These are phyloP conservation scores for Claviceps purpurea DNA, from an alignment of 2,329 filamentous ascomycete species.

Conservation along the genomic window DNA sequence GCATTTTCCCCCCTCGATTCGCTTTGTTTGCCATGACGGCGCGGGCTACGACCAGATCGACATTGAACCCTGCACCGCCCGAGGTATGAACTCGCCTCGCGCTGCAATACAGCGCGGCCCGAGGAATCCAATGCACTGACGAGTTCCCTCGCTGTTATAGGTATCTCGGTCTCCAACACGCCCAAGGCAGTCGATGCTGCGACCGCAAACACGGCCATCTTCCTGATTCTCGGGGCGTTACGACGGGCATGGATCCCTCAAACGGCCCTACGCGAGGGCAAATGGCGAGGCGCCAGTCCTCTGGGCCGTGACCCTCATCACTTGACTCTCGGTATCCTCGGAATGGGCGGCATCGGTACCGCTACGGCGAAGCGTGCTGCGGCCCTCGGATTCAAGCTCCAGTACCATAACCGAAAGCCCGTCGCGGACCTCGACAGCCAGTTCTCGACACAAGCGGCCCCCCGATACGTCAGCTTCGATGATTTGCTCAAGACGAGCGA, in stretches of 20 bases:
- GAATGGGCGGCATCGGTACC: slow-evolving; percentile 46
- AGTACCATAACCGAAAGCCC: slow-evolving; percentile 40
- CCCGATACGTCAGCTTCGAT: slow-evolving; percentile 37
- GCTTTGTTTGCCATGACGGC: slow-evolving; percentile 28
- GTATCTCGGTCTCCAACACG: slow-evolving; percentile 51
- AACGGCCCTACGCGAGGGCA: slow-evolving; percentile 39
- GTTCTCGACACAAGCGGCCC: slow-evolving; percentile 11
- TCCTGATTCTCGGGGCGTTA: slow-evolving; percentile 56
- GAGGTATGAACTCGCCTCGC: slow-evolving; percentile 2
- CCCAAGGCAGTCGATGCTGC: slow-evolving; percentile 55
- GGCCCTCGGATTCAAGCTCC: slow-evolving; percentile 42
- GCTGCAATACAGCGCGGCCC: not conserved
- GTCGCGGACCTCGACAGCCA: slow-evolving; percentile 28
- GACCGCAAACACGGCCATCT: slow-evolving; percentile 58
- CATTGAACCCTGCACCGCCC: slow-evolving; percentile 42
- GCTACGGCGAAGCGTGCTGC: slow-evolving; percentile 33
- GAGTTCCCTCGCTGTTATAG: not conserved
- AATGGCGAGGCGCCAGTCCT: slow-evolving; percentile 39
- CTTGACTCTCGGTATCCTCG: slow-evolving; percentile 45
- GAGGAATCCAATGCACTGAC: not conserved
- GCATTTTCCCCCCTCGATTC: slow-evolving; percentile 25
- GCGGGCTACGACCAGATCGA: slow-evolving; percentile 59
- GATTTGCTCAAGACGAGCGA: slow-evolving; percentile 39
- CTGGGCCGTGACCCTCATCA: slow-evolving; percentile 55
- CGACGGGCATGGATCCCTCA: slow-evolving; percentile 51